Percentiles rank a stretch among this genome's conserved stretches.
Conservation (phyloP, 2,329 filamentous ascomycete species). For the Fusarium tupiense region DNA sequence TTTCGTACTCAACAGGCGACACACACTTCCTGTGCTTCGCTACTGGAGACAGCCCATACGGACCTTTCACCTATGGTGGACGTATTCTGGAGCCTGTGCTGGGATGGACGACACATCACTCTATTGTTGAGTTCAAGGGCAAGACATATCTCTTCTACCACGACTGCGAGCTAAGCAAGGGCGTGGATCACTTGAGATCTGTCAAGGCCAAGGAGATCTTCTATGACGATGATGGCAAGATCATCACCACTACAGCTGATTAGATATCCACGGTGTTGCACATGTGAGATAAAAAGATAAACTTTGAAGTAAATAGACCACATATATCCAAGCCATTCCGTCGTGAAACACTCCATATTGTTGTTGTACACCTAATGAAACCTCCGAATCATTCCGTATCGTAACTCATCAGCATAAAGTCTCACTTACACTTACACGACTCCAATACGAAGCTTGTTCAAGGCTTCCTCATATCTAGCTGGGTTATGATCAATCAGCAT, state of each 20-base stretch:
- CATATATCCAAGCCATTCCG: background rate
- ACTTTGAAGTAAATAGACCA: background rate
- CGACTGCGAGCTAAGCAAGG: slow-evolving; percentile 74
- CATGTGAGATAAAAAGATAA: background rate
- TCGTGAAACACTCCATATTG: background rate
- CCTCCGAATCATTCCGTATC: background rate
- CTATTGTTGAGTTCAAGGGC: slow-evolving; percentile 76
- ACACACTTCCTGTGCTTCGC: slow-evolving; percentile 80
- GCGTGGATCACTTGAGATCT: slow-evolving; percentile 75
- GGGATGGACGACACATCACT: slow-evolving; percentile 86
- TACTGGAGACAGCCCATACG: slow-evolving; percentile 69
- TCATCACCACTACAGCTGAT: slow-evolving; percentile 54
- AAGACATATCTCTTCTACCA: slow-evolving; percentile 82
- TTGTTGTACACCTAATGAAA: background rate
- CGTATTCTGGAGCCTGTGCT: slow-evolving; percentile 78
- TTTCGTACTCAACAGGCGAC: slow-evolving; percentile 82
- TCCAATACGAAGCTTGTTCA: slow-evolving; percentile 67
- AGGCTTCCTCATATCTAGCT: slow-evolving; percentile 75
- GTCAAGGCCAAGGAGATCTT: slow-evolving; percentile 81
- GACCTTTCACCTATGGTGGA: slow-evolving; percentile 78
- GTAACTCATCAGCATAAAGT: slow-evolving; percentile 1
- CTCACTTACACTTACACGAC: slow-evolving; percentile 50
- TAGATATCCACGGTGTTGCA: slow-evolving; percentile 2
- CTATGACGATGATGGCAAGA: slow-evolving; percentile 73
- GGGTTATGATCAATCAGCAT: slow-evolving; percentile 83